Conservation (phyloP, 2,329 filamentous ascomycete species). For the Boeremia exigua region DNA sequence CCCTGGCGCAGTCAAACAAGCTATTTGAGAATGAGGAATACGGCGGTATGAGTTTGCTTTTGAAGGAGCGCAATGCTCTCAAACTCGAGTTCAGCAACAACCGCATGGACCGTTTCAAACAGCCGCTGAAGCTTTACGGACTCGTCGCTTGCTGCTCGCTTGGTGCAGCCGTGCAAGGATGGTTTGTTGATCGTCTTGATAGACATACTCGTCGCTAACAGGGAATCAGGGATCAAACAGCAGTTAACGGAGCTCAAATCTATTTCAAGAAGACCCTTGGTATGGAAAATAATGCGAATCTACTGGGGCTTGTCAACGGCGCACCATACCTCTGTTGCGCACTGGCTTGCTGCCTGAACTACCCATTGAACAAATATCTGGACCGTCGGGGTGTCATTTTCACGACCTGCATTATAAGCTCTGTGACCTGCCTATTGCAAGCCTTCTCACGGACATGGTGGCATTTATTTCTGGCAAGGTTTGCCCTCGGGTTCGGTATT, state of each 20-base stretch:
- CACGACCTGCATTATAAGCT: slow-evolving; percentile 28
- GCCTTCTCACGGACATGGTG: slow-evolving; percentile 29
- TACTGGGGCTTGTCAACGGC: slow-evolving; percentile 25
- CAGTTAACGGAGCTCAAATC: not conserved
- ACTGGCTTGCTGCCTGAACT: slow-evolving; percentile 29
- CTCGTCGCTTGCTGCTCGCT: slow-evolving; percentile 27
- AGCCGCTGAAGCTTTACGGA: slow-evolving; percentile 28
- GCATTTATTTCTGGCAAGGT: slow-evolving; percentile 17
- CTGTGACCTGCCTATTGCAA: slow-evolving; percentile 25
- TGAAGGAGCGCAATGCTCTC: not conserved
- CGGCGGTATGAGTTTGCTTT: not conserved
- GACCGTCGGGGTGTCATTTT: slow-evolving; percentile 31
- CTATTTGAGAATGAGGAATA: not conserved
- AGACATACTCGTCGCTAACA: not conserved
- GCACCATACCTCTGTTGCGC: slow-evolving; percentile 31
- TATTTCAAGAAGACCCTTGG: not conserved
- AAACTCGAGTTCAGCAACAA: not conserved
- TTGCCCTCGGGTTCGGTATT: slow-evolving; percentile 41
- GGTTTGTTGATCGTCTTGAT: slow-evolving; percentile 12
- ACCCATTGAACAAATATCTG: slow-evolving; percentile 27
- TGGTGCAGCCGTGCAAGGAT: slow-evolving; percentile 32
- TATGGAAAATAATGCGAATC: slow-evolving; percentile 11
- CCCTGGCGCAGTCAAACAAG: not conserved
- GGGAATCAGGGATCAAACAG: not conserved
- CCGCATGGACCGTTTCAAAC: slow-evolving; percentile 31